Base-by-base conservation (phyloP, 1,284 basidiomycete genomes). In the Cryptococcus deneoformans region DNA sequence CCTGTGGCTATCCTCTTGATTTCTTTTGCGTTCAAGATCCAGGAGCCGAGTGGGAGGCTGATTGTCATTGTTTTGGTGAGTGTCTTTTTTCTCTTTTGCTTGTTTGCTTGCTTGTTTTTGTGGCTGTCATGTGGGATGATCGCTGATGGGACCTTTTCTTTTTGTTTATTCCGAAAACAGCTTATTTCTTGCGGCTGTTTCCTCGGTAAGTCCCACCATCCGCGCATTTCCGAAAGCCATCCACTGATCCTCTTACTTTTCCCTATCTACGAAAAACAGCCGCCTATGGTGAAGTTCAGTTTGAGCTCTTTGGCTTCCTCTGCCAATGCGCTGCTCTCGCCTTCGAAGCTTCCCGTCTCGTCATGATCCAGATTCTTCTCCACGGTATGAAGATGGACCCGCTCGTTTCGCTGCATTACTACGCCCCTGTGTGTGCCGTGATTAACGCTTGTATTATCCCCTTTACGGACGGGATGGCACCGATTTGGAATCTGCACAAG, bases 371-470 rank as follows among this genome's bases (percentile, higher is more conserved):
- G 77, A 86, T 95, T 56, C 85, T 98, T 45, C 83, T 98, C 2
- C 94, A 98, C 77, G 93, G 93, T 50, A 82, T 96, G 76, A 95
- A 97, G 82, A 92, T 97, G 93, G 92, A 96, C 78, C 94, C 29
- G 3, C 84, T 97, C 36, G 92, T 95, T 34, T 96, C 92, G 38
- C 81, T 98, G 56, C 91, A 97, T 81, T 98, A 96, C 82, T 94
- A 92, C 75, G 91, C 91, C 8, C 91, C 91, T n/a, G 90, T 98
- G 55, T 98, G 95, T 75, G 93, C 94, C 1, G 77, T 83, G 59
- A 88, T 98, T 81, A 98, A 97, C 79, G 83, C 91, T 40, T 72
- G 83, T 56, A 81, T 94, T 57, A 78, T 97, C 35, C 90, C 92
- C 34, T 89, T 96, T 79, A 89, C 88, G 1, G 93, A 97, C 78